These are phyloP conservation scores for Acanthamoeba pearcei DNA, from an alignment of 208 protist species.

Conservation along the genomic window DNA sequence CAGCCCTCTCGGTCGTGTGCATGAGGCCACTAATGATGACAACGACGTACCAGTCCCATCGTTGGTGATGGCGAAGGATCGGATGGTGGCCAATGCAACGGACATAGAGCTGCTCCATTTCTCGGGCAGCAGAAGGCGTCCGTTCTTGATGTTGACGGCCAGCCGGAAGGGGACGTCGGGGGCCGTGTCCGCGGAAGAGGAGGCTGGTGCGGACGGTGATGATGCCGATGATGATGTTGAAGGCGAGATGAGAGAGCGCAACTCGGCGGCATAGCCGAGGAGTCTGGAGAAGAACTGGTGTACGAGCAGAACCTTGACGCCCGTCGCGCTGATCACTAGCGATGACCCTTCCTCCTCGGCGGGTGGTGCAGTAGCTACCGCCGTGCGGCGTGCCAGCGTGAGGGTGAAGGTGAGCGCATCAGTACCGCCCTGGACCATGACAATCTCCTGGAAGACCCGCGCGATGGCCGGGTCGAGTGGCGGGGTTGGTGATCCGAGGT, in stretches of 20 bases:
- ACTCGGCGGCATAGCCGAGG: constrained; percentile 3
- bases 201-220: neutral
- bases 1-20: neutral
- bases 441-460: neutral
- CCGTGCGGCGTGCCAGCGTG: neutral
- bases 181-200: neutral
- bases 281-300: constrained; percentile 3
- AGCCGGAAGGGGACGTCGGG: neutral
- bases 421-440: neutral
- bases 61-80: neutral
- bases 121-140: neutral
- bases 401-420: constrained; percentile 25
- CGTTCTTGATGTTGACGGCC: neutral
- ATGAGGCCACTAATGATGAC: neutral
- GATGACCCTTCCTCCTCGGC: neutral
- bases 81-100: neutral
- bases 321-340: neutral
- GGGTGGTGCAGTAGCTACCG: neutral
- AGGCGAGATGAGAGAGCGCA: neutral
- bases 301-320: neutral
- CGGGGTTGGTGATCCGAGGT: neutral
- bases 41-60: constrained; percentile 1
- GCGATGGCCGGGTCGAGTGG: neutral
- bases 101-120: constrained; percentile 10
- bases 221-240: neutral